These are phyloP conservation scores for Sugiyamaella qingdaonensis DNA, from an alignment of 805 yeast species.

Conservation along the genomic window DNA sequence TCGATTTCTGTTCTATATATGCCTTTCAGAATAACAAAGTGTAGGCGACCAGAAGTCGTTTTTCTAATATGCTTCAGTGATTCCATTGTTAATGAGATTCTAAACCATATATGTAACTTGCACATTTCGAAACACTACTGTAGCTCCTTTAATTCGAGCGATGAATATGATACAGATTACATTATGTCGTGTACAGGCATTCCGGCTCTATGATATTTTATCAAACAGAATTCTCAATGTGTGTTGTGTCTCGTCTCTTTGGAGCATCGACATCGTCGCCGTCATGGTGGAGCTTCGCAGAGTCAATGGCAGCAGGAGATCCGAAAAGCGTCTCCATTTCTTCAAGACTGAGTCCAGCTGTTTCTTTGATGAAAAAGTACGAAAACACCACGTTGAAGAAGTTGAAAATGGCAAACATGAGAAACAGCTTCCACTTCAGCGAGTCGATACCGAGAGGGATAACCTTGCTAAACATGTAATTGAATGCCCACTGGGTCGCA, in stretches of 20 bases:
- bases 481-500: slow-evolving; percentile 49
- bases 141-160: too few relatives aligned
- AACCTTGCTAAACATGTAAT: slow-evolving; percentile 44
- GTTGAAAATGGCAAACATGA: slow-evolving; percentile 48
- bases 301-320: slow-evolving; percentile 18
- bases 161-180: too few relatives aligned
- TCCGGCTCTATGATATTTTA: too few relatives aligned
- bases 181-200: too few relatives aligned
- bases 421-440: slow-evolving; percentile 22
- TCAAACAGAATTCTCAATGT: neutral
- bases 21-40: too few relatives aligned
- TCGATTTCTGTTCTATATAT: too few relatives aligned
- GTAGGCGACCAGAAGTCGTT: too few relatives aligned
- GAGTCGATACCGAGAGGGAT: slow-evolving; percentile 17
- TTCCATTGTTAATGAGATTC: too few relatives aligned
- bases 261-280: slow-evolving; percentile 7
- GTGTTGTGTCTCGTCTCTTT: neutral
- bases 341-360: slow-evolving; percentile 73
- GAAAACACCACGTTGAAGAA: slow-evolving; percentile 40
- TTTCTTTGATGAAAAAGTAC: slow-evolving; percentile 65
- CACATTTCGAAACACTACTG: too few relatives aligned
- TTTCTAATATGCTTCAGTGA: too few relatives aligned
- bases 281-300: slow-evolving; percentile 5
- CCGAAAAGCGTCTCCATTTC: slow-evolving; percentile 63
- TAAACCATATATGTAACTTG: too few relatives aligned